A percentile compares a stretch with the other conserved stretches of the same genome.
phyloP scores from a whole-genome alignment of 306 rosid genomes.

The Glycine latifolia region DNA sequence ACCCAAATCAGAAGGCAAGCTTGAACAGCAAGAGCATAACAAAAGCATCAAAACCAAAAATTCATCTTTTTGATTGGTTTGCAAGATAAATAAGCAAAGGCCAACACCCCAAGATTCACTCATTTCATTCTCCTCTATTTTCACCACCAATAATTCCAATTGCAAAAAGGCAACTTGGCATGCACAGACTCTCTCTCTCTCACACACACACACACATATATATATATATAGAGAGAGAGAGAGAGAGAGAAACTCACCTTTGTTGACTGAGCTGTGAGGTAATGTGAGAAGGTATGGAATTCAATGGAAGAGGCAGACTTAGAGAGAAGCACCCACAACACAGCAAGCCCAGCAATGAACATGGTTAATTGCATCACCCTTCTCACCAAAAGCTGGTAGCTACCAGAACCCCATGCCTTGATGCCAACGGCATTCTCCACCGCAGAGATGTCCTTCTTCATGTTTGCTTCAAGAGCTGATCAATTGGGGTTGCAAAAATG shows the following conservation, averaged over 20 bases:
- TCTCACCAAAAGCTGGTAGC: background rate
- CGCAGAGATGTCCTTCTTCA: constrained; percentile 45
- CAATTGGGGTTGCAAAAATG: constrained; percentile 2
- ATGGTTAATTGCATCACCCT: constrained; percentile 26
- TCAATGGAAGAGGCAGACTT: constrained; percentile 47
- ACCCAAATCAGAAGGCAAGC: too few species aligned
- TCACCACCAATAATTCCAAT: background rate
- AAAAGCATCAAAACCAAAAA: too few species aligned
- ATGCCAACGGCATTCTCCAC: background rate
- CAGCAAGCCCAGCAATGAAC: constrained; percentile 46
- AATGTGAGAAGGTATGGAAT: constrained; percentile 36
- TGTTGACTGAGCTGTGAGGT: constrained; percentile 34
- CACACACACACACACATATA: too few species aligned
- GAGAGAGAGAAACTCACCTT: constrained; percentile 5
- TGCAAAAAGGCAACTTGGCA: too few species aligned
- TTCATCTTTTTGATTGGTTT: too few species aligned
- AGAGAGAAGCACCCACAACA: constrained; percentile 44
- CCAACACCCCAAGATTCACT: too few species aligned
- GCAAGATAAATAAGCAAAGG: too few species aligned
- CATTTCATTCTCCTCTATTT: too few species aligned
- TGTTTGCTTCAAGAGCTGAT: constrained; percentile 1
- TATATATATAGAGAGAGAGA: too few species aligned
- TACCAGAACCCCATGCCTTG: constrained; percentile 17
- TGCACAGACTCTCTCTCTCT: too few species aligned
- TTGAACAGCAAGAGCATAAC: too few species aligned